phyloP scores from a whole-genome alignment of 768 basidiomycete species.

The Tylopilus felleus region DNA sequence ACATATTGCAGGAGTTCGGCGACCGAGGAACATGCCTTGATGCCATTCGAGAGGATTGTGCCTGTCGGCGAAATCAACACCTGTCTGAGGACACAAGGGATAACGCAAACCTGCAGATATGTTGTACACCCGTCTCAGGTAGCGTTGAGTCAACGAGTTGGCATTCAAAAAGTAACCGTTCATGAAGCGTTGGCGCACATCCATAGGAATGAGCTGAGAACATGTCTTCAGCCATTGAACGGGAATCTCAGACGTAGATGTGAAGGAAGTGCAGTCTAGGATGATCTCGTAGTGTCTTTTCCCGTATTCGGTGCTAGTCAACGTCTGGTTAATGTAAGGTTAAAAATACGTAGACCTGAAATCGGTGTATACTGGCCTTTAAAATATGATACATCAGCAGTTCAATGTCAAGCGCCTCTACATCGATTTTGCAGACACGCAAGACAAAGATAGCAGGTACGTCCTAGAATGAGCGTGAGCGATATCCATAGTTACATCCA shows the following conservation, averaged over 20 bases:
- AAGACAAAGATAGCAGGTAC: constrained; percentile 56
- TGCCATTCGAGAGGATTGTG: constrained; percentile 46
- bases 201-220: constrained; percentile 67
- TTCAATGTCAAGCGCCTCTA: constrained; percentile 77
- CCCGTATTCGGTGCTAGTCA: constrained; percentile 47
- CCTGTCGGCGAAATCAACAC: constrained; percentile 34
- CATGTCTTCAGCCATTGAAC: constrained; percentile 79
- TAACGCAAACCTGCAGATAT: constrained; percentile 47
- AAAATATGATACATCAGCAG: constrained; percentile 75
- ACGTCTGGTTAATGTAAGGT: constrained; percentile 38
- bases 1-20: constrained; percentile 56
- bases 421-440: constrained; percentile 66
- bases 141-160: constrained; percentile 67
- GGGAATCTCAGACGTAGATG: constrained; percentile 72
- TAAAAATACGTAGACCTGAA: neutral
- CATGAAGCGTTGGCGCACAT: constrained; percentile 60
- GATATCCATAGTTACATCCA: neutral
- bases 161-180: constrained; percentile 70
- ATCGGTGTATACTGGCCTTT: constrained; percentile 43
- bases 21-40: constrained; percentile 63
- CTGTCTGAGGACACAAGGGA: neutral
- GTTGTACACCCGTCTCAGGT: constrained; percentile 74
- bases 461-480: constrained; percentile 30
- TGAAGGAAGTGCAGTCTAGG: constrained; percentile 78
- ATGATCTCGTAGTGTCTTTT: constrained; percentile 65